Base-by-base conservation (phyloP, 176 grass and related monocot genomes). In the Triticum dicoccoides region DNA sequence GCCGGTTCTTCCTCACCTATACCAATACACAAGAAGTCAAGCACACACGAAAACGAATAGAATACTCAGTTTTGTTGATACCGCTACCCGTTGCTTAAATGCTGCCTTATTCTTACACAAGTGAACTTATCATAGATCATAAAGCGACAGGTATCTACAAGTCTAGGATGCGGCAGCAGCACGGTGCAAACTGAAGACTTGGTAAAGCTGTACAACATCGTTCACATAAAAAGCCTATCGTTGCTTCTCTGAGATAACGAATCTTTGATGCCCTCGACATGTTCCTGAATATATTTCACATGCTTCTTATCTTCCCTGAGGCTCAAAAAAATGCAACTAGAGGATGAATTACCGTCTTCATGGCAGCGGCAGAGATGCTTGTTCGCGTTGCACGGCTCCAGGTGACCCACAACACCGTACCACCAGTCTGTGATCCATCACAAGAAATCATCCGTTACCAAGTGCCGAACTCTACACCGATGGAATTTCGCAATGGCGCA, bases 361-460 rank as follows among this genome's bases (percentile, higher is more conserved):
- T 90, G 91, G 90, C 95, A 98, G 63, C 79, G 91, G 87, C 95
- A 98, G 27, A 89, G 84, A 87, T 85, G 90, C 56, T 91, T 87
- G 74, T 89, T 90, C 1, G 74, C 85, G 34, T 92, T 85, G 71
- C 95, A 98, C 0, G 87, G 49, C 82, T 88, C 87, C 18, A 91
- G 84, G 89, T 98, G 95, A 83, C 95, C 95, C 75, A 92, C 89
- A 79, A 93, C 80, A 29, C 95, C 95, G 74, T 95, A 98, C 95
- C 95, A 98, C 95, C 95, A 98, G 47, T 93, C 95, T 98, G 85
- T 52, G 33, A 81, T 52, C 64, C 85, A 71, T 45, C 42, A 37
- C 66, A 35, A 58, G 6, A 58, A 84, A 51, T 32, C 80, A 76
- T 67, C 76, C 20, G 27, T 73, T n/a, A 73, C 52, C 52, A 56